A percentile compares a stretch with the other conserved stretches of the same genome.
Conservation (phyloP, 257 asterid genomes). For the Solanum peruvianum region DNA sequence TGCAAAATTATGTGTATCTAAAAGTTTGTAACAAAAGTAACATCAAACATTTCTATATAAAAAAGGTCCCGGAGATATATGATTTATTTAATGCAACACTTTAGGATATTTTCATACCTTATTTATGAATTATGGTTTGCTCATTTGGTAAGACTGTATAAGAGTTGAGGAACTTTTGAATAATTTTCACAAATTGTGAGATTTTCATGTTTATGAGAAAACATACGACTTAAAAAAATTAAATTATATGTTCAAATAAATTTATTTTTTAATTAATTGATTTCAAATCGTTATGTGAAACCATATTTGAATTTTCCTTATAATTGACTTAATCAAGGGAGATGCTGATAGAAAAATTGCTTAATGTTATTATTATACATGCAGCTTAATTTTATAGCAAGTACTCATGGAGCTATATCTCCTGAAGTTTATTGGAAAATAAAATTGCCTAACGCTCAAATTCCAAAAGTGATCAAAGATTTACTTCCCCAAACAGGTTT, state of each 20-base stretch:
- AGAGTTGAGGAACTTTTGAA: neutral
- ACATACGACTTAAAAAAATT: too few relatives aligned
- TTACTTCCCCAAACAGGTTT: neutral
- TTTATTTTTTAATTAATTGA: too few relatives aligned
- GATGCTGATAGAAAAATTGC: neutral
- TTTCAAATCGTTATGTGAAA: too few relatives aligned
- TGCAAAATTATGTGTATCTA: too few relatives aligned
- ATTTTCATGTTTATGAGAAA: too few relatives aligned
- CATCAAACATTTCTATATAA: neutral
- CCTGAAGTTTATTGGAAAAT: constrained; percentile 17
- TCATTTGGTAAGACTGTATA: too few relatives aligned
- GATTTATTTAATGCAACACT: neutral
- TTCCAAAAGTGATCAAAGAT: constrained; percentile 7
- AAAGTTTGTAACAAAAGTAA: neutral
- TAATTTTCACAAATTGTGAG: neutral
- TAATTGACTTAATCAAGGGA: neutral
- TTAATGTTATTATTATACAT: neutral
- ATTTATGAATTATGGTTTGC: neutral
- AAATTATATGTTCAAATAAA: too few relatives aligned
- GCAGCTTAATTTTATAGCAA: constrained; percentile 11
- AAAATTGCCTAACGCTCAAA: constrained; percentile 10
- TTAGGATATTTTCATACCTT: too few relatives aligned
- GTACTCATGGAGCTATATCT: constrained; percentile 4
- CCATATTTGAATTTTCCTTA: neutral
- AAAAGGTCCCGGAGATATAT: neutral